A percentile compares a stretch with the other conserved stretches of the same genome.
These are phyloP conservation scores for Pichia inconspicua DNA, from an alignment of 1,139 yeast species.

Conservation along the genomic window DNA sequence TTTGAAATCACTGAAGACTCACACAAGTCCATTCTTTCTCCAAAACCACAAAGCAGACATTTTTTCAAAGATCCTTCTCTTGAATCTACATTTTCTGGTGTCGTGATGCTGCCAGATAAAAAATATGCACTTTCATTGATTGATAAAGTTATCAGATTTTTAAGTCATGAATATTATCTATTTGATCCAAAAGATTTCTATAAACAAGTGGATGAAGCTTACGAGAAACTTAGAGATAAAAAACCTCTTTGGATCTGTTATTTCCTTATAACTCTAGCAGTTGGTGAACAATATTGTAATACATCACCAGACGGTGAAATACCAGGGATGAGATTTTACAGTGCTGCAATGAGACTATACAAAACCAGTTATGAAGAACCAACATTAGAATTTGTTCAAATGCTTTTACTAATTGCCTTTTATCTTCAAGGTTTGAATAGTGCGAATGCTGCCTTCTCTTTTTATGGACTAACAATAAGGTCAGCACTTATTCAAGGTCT, in stretches of 20 bases:
- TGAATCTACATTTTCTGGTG: constrained; percentile 24
- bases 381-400: constrained; percentile 34
- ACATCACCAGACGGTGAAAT: constrained; percentile 15
- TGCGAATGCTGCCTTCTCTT: constrained; percentile 39
- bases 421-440: constrained; percentile 41
- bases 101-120: constrained; percentile 28
- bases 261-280: constrained; percentile 23
- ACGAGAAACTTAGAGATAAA: constrained; percentile 24
- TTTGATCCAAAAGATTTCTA: constrained; percentile 25
- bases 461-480: constrained; percentile 41
- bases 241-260: constrained; percentile 23
- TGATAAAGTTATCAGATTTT: constrained; percentile 29
- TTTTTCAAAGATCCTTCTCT: constrained; percentile 29
- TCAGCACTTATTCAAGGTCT: constrained; percentile 38
- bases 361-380: constrained; percentile 35
- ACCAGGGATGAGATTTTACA: constrained; percentile 29
- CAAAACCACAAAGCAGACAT: constrained; percentile 22
- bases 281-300: constrained; percentile 30
- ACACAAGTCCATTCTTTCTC: constrained; percentile 6
- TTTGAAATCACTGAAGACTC: constrained; percentile 10
- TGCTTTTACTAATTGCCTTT: constrained; percentile 37
- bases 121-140: constrained; percentile 29
- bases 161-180: constrained; percentile 37
- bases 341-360: constrained; percentile 35
- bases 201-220: constrained; percentile 26